These are phyloP conservation scores for Eragrostis curvula DNA, from an alignment of 176 grass and related monocot species.

Conservation along the genomic window DNA sequence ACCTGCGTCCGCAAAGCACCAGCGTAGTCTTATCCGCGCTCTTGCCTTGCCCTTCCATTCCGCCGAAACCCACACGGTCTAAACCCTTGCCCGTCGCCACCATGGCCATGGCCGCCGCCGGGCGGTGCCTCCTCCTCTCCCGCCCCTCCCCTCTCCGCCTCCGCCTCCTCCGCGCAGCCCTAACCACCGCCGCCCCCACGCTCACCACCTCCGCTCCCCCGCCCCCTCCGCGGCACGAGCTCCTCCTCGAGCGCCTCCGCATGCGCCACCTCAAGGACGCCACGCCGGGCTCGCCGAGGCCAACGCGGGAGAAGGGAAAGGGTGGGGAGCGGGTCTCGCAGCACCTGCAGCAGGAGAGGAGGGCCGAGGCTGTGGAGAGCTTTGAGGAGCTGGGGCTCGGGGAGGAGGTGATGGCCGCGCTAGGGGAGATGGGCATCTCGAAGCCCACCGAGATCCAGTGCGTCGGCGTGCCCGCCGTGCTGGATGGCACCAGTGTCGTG, in stretches of 20 bases:
- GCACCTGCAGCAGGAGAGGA: conserved; percentile 38
- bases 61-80: conserved; percentile 2
- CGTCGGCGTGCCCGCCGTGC: conserved; percentile 70
- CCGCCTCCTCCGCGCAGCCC: conserved; percentile 45
- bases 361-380: conserved; percentile 38
- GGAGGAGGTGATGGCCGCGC: conserved; percentile 62
- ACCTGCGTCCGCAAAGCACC: background rate
- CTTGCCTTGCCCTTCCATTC: background rate
- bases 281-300: background rate
- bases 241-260: conserved; percentile 90
- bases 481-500: conserved; percentile 75
- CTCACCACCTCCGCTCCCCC: conserved; percentile 19
- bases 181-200: conserved; percentile 39
- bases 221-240: conserved; percentile 57
- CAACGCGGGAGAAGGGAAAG: conserved; percentile 24
- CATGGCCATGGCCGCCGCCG: conserved; percentile 54
- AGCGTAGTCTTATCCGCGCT: conserved; percentile 29
- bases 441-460: conserved; percentile 94
- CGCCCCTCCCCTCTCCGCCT: conserved; percentile 51
- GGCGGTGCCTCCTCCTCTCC: conserved; percentile 62
- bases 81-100: conserved; percentile 40
- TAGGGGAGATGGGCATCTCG: conserved; percentile 76
- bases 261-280: conserved; percentile 81
- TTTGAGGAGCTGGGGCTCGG: conserved; percentile 79
- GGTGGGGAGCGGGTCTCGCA: conserved; percentile 30